Percentiles rank a stretch among this genome's conserved stretches.
phyloP scores from a whole-genome alignment of 306 rosid species.

The Castanea mollissima region DNA sequence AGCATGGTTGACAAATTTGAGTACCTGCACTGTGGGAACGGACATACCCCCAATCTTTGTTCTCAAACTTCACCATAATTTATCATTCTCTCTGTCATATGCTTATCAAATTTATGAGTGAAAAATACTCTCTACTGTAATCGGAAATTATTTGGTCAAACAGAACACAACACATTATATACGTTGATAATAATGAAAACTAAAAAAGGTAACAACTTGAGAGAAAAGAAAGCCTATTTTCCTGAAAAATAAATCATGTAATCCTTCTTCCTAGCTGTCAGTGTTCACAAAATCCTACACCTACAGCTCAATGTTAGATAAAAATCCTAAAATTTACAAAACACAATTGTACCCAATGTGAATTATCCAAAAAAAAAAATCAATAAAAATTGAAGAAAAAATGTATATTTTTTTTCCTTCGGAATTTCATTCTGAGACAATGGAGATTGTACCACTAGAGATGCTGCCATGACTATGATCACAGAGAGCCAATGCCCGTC shows the following conservation, averaged over 20 bases:
- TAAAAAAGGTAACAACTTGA: background rate
- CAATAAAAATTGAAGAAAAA: conserved; percentile 28
- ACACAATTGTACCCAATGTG: conserved; percentile 3
- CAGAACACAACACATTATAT: background rate
- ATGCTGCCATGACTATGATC: conserved; percentile 60
- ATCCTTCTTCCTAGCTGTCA: conserved; percentile 15
- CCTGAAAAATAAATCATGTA: conserved; percentile 16
- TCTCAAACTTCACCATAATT: background rate
- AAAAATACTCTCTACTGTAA: background rate
- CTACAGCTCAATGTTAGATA: conserved; percentile 29
- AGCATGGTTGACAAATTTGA: conserved; percentile 1
- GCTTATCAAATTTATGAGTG: background rate
- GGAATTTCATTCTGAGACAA: conserved; percentile 54
- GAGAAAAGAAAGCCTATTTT: background rate
- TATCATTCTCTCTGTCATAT: background rate
- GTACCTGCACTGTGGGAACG: background rate
- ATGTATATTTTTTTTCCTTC: conserved; percentile 11
- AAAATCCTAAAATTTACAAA: conserved; percentile 27
- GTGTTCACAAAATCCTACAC: conserved; percentile 27
- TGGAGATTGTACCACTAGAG: conserved; percentile 64
- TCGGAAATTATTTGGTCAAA: background rate
- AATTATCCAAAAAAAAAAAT: background rate
- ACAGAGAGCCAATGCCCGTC: conserved; percentile 65
- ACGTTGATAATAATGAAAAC: background rate
- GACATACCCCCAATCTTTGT: background rate